Base-by-base conservation (phyloP, 371 early-diverging fungal species). In the Mortierella sp. region DNA sequence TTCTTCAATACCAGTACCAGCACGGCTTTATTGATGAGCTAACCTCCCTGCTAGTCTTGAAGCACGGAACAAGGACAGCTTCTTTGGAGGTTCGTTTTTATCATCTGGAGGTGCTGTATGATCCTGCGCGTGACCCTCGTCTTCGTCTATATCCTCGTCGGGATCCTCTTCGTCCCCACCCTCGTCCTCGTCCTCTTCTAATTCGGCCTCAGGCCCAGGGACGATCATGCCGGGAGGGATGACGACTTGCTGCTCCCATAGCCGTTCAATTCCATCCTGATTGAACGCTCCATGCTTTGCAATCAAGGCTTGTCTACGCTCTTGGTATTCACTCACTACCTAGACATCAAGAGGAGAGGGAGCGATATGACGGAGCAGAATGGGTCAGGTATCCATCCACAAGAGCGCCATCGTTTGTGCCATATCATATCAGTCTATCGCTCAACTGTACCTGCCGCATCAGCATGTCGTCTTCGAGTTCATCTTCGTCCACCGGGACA, bases 401-500 rank as follows among this genome's bases (percentile, higher is more conserved):
- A 34, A 34, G 34, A 34, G 34, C 34, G 8, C n/a, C 5, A 45
- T 45, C 16, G 16, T 45, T 6, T 16, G 21, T 45, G n/a, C 45
- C 16, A 16, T 9, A 34, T 7, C 10, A 4, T 34, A 34, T 34
- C 10, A 34, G 10, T 34, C 34, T 34, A 34, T 34, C 10, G 34
- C 34, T n/a, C n/a, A n/a, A n/a, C 43, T 39, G 43, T 79, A 82
- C 83, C 69, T 87, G 87, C 38, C 82, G 72, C 42, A 86, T 60
- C 59, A 86, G 81, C 88, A 88, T 86, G 34, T 88, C 86, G 10
- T 84, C 84, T 58, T 86, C 85, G 12, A 86, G 79, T 45, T 82
- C 70, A 18, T 88, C 87, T 27, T 83, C 54, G 57, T 88, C 83
- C 3, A 86, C 78, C 16, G 81, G 67, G 8, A 78, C 83, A n/a